Evolutionary conservation across 208 protist genomes (phyloP).

Genomic region (Acanthamoeba castellanii): DNA sequence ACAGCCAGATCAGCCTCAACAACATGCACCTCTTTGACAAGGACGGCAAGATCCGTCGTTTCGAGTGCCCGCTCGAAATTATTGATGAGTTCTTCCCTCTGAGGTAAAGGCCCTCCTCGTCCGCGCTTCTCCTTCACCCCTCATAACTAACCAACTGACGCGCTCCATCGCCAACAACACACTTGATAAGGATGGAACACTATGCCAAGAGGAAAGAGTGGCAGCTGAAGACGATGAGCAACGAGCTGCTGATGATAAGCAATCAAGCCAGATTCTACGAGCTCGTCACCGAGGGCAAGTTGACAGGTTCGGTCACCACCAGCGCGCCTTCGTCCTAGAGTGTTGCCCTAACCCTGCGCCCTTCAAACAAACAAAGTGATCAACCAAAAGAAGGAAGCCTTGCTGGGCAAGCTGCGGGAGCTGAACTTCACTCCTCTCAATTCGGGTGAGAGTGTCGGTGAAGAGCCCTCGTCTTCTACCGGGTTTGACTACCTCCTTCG

Average conservation of each 20-base stretch:
- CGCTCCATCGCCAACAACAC: no score
- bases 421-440: background rate
- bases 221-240: slow-evolving; percentile 78
- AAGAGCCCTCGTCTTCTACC: background rate
- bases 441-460: slow-evolving; percentile 84
- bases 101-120: background rate
- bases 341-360: background rate
- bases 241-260: slow-evolving; percentile 76
- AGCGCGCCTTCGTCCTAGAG: no score
- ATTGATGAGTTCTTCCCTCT: slow-evolving; percentile 96
- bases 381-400: background rate
- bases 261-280: slow-evolving; percentile 38
- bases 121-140: slow-evolving; percentile 94
- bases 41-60: slow-evolving; percentile 96
- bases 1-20: slow-evolving; percentile 55
- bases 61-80: slow-evolving; percentile 92
- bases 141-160: slow-evolving; percentile 97
- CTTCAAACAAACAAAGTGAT: background rate
- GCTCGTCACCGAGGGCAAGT: slow-evolving; percentile 59
- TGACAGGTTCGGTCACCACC: background rate
- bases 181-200: slow-evolving; percentile 80
- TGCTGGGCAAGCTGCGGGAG: background rate
- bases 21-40: slow-evolving; percentile 86
- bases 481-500: slow-evolving; percentile 99
- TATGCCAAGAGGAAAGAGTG: slow-evolving; percentile 86